phyloP scores from a whole-genome alignment of 1,284 basidiomycete species.

The Thelephora terrestris region DNA sequence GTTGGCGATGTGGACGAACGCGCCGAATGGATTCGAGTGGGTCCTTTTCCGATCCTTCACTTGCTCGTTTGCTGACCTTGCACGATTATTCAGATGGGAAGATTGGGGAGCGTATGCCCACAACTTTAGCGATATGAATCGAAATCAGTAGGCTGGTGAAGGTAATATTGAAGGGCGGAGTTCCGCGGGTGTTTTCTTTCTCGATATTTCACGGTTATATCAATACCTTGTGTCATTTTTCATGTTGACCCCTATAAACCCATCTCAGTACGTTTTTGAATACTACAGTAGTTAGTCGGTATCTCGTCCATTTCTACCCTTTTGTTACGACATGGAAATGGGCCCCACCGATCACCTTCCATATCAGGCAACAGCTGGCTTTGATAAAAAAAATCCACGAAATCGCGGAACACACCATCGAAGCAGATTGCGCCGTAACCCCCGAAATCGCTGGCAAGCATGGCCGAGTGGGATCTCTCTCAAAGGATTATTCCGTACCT shows the following conservation, averaged over 20 bases:
- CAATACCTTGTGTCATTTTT: background rate
- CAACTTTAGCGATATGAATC: background rate
- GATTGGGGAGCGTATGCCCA: constrained; percentile 15
- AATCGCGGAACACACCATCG: background rate
- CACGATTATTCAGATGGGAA: constrained; percentile 11
- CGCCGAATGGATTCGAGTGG: constrained; percentile 25
- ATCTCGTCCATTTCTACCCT: too few species aligned
- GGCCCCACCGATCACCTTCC: too few species aligned
- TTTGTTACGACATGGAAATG: too few species aligned
- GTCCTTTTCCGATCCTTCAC: constrained; percentile 9
- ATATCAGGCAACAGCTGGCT: too few species aligned
- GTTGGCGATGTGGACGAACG: constrained; percentile 25
- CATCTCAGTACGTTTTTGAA: background rate
- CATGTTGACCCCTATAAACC: background rate
- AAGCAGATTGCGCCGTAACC: too few species aligned
- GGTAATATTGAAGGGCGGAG: background rate
- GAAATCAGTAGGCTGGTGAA: background rate
- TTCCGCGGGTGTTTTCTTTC: too few species aligned
- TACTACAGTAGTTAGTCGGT: too few species aligned
- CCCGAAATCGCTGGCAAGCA: constrained; percentile 22
- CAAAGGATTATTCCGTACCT: constrained; percentile 89
- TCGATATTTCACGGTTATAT: too few species aligned
- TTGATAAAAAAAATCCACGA: too few species aligned
- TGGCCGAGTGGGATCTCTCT: constrained; percentile 86
- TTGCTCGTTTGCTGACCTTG: background rate